Evolutionary conservation across 805 yeast species (phyloP).

Genomic region (Ogataea ganodermae): DNA sequence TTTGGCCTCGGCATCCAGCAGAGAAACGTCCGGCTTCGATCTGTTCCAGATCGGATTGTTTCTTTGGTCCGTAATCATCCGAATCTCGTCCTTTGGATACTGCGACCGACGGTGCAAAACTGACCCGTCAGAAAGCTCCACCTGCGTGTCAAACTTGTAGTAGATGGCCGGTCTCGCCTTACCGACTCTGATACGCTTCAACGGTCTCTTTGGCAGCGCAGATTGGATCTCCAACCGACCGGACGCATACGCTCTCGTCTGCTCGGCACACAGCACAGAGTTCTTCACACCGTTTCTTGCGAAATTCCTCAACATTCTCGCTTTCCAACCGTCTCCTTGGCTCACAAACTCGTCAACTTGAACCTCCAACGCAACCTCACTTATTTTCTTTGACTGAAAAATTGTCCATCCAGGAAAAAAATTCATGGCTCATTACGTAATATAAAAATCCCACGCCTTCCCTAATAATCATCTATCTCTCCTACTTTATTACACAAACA

Average conservation of each 20-base stretch:
- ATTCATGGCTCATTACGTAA: no score
- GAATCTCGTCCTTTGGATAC: conserved; percentile 82
- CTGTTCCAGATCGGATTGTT: conserved; percentile 89
- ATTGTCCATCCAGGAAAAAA: neutral
- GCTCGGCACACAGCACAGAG: neutral
- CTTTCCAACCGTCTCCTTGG: neutral
- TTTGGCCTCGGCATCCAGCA: conserved; percentile 78
- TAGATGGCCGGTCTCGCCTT: conserved; percentile 93
- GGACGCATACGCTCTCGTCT: conserved; percentile 28
- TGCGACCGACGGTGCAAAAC: conserved; percentile 82
- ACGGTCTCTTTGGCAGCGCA: conserved; percentile 51
- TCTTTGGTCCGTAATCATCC: conserved; percentile 87
- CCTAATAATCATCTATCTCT: no score
- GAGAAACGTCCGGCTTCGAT: conserved; percentile 71
- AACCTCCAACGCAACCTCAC: neutral
- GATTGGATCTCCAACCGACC: conserved; percentile 33
- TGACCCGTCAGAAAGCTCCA: conserved; percentile 94
- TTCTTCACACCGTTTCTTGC: neutral
- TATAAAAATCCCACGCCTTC: neutral
- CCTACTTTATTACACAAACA: neutral
- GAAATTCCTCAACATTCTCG: conserved; percentile 1
- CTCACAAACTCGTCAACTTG: neutral
- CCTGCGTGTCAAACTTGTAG: conserved; percentile 82
- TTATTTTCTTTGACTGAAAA: neutral
- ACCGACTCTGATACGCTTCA: conserved; percentile 71